Percentiles rank a stretch among this genome's conserved stretches.
phyloP scores from a whole-genome alignment of 2,329 filamentous ascomycete genomes.

The Blastomyces emzantsi region DNA sequence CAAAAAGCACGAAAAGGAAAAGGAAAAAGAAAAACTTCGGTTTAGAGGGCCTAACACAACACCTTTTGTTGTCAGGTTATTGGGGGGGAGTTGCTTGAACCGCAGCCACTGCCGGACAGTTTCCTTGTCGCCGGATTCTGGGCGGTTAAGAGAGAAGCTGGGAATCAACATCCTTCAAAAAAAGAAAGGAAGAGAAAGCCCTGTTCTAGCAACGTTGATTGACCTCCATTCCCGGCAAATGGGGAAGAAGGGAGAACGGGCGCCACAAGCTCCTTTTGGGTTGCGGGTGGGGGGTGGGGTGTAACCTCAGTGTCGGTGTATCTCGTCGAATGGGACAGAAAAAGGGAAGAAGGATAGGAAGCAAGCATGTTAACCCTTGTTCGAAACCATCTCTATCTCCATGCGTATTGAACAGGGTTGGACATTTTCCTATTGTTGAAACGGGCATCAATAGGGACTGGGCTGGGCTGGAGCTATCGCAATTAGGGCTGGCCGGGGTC shows the following conservation, averaged over 20 bases:
- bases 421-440: conserved; percentile 1
- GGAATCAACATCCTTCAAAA: too few species aligned
- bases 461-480: too few species aligned
- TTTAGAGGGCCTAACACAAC: neutral
- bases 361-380: neutral
- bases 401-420: neutral
- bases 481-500: neutral
- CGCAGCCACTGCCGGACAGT: neutral
- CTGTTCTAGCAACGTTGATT: too few species aligned
- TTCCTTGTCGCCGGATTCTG: neutral
- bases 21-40: neutral
- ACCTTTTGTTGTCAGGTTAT: neutral
- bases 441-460: conserved; percentile 4
- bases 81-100: neutral
- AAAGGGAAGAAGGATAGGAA: neutral
- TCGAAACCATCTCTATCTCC: too few species aligned
- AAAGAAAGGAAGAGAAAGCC: too few species aligned
- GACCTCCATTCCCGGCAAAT: neutral
- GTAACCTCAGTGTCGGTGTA: neutral
- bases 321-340: conserved; percentile 1
- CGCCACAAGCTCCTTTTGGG: too few species aligned
- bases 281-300: neutral
- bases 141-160: neutral
- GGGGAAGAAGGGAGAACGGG: neutral
- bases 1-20: neutral